Evolutionary conservation across 495 filamentous ascomycete species (phyloP).

Genomic region (Saxophila tyrrhenica): DNA sequence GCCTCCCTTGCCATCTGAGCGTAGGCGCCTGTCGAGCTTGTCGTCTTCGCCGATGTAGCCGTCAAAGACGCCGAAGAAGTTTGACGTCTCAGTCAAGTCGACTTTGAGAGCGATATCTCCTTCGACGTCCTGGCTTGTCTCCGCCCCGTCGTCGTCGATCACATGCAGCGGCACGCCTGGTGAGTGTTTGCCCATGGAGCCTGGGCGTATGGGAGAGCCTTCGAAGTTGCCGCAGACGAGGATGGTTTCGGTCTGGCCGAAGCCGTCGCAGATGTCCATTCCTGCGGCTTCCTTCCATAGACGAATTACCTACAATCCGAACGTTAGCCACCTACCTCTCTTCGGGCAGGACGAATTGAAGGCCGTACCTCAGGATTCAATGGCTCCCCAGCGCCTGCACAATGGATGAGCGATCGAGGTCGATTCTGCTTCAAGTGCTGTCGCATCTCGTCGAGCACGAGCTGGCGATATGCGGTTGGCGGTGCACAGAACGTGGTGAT

Average conservation of each 20-base stretch:
- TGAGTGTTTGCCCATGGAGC: conserved; percentile 15
- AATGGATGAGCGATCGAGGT: conserved; percentile 11
- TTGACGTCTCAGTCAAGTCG: conserved; percentile 1
- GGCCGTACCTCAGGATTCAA: conserved; percentile 9
- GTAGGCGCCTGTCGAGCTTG: conserved; percentile 5
- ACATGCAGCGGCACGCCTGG: conserved; percentile 16
- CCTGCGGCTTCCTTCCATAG: conserved; percentile 15
- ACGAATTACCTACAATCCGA: conserved; percentile 4
- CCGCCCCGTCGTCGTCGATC: conserved; percentile 11
- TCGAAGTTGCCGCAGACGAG: conserved; percentile 19
- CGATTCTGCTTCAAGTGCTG: conserved; percentile 2
- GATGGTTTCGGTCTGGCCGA: conserved; percentile 20
- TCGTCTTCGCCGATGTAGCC: conserved; percentile 15
- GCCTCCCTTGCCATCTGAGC: neutral
- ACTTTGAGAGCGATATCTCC: conserved; percentile 19
- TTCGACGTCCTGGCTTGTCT: conserved; percentile 4
- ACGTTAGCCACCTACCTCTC: neutral
- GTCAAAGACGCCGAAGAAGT: conserved; percentile 17
- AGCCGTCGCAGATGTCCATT: conserved; percentile 17
- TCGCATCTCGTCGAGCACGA: conserved; percentile 13
- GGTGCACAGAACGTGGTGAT: conserved; percentile 21
- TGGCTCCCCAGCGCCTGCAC: conserved; percentile 17
- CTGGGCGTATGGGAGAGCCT: conserved; percentile 7
- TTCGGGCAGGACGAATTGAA: neutral
- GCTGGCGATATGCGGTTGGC: conserved; percentile 19